Evolutionary conservation across 306 rosid genomes (phyloP).

Genomic region (Gastrolobium bilobum): DNA sequence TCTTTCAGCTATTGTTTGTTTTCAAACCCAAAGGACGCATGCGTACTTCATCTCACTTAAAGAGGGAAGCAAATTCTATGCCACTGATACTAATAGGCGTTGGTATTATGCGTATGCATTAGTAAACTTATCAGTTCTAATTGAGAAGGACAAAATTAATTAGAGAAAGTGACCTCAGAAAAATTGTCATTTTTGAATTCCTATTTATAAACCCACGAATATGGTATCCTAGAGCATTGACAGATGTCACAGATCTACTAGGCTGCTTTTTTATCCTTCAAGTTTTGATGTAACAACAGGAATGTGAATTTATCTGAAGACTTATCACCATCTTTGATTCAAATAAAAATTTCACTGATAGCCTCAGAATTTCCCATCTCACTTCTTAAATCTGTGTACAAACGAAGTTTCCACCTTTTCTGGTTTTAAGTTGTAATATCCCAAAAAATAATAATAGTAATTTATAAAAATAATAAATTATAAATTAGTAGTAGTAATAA

Average conservation of each 20-base stretch:
- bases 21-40: neutral
- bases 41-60: neutral
- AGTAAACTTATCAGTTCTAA: neutral
- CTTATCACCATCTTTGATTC: too few relatives aligned
- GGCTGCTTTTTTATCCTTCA: neutral
- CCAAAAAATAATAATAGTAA: too few relatives aligned
- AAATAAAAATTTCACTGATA: neutral
- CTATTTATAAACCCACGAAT: neutral
- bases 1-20: neutral
- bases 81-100: too few relatives aligned
- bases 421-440: too few relatives aligned
- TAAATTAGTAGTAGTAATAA: too few relatives aligned
- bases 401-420: constrained; percentile 8
- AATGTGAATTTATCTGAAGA: neutral
- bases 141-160: neutral
- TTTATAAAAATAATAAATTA: too few relatives aligned
- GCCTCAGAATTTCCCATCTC: neutral
- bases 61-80: too few relatives aligned
- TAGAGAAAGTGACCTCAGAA: neutral
- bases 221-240: neutral
- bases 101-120: neutral
- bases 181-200: neutral
- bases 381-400: neutral
- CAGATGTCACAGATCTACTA: too few relatives aligned
- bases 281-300: neutral